Evolutionary conservation across 345 rosid species (phyloP).

Genomic region (Nephelium lappaceum): DNA sequence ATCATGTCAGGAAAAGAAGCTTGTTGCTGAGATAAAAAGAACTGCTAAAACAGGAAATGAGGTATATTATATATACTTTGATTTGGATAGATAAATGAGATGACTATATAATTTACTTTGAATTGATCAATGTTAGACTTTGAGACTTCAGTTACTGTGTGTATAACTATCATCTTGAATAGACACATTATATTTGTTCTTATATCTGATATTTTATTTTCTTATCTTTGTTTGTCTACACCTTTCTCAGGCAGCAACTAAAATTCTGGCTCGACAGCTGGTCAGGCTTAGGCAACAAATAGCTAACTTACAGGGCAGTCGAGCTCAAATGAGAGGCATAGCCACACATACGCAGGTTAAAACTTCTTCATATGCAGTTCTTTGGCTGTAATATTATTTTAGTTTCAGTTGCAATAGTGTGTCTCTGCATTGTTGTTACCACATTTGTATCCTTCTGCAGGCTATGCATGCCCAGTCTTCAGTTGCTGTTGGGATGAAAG

Average conservation of each 20-base stretch:
- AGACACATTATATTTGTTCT: slow-evolving; percentile 11
- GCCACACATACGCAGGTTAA: slow-evolving; percentile 93
- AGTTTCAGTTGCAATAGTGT: background rate
- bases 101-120: background rate
- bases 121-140: background rate
- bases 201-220: background rate
- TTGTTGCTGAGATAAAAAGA: slow-evolving; percentile 88
- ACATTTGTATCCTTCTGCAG: slow-evolving; percentile 41
- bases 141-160: background rate
- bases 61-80: slow-evolving; percentile 38
- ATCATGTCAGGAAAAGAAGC: slow-evolving; percentile 80
- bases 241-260: slow-evolving; percentile 75
- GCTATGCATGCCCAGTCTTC: slow-evolving; percentile 96
- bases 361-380: background rate
- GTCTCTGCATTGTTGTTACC: slow-evolving; percentile 14
- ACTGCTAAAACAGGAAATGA: slow-evolving; percentile 95
- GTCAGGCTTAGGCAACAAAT: slow-evolving; percentile 92
- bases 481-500: slow-evolving; percentile 86
- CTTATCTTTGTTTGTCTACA: slow-evolving; percentile 1
- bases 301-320: slow-evolving; percentile 85
- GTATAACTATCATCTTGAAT: background rate
- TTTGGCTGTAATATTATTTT: background rate
- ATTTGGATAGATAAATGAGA: slow-evolving; percentile 10
- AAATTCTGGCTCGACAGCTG: slow-evolving; percentile 83
- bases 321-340: slow-evolving; percentile 98